A percentile compares a stretch with the other conserved stretches of the same genome.
phyloP scores from a whole-genome alignment of 192 early-diverging fungal genomes.

The Podila horticola region DNA sequence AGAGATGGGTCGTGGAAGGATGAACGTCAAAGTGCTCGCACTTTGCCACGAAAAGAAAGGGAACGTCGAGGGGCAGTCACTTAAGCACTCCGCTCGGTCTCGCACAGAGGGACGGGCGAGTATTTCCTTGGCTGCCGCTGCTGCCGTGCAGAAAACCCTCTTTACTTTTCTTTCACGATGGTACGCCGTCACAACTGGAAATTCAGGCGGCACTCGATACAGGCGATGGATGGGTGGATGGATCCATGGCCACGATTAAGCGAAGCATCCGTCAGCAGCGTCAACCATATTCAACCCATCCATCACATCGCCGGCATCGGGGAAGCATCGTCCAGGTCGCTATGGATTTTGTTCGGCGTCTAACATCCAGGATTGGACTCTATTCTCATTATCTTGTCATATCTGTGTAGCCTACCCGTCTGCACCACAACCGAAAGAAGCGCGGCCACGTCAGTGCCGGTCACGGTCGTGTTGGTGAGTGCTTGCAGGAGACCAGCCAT shows the following conservation, averaged over 20 bases:
- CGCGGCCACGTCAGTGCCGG: conserved; percentile 99
- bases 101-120: no score
- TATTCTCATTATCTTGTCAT: background rate
- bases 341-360: background rate
- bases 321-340: no score
- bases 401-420: conserved; percentile 74
- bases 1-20: background rate
- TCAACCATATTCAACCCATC: background rate
- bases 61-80: background rate
- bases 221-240: conserved; percentile 1
- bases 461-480: conserved; percentile 97
- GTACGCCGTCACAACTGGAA: conserved; percentile 1
- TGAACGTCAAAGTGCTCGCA: background rate
- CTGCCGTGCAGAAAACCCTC: background rate
- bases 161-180: conserved; percentile 9
- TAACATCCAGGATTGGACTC: background rate
- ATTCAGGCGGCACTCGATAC: background rate
- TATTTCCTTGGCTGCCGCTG: background rate
- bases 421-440: conserved; percentile 93
- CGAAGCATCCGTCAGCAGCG: background rate
- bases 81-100: background rate
- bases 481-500: background rate
- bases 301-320: background rate
- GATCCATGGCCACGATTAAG: background rate
- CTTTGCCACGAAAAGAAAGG: background rate